phyloP scores from a whole-genome alignment of 2,329 filamentous ascomycete species.

The Ceratocystis cacaofunesta region DNA sequence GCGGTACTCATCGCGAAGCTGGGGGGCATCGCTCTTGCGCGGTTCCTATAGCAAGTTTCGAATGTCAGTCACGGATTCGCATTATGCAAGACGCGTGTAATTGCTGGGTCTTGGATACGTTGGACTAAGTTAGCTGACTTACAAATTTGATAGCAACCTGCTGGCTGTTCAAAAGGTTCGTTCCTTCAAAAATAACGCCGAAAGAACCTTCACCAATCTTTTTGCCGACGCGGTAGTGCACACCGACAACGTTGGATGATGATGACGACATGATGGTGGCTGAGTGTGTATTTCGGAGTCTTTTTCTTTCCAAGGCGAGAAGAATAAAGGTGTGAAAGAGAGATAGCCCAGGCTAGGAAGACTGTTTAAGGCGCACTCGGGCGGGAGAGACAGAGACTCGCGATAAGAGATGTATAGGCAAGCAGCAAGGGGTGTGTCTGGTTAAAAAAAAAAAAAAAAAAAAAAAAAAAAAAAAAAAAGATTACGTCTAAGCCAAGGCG shows the following conservation, averaged over 20 bases:
- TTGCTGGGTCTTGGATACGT: not conserved
- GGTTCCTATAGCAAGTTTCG: constrained; percentile 57
- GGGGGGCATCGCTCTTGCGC: constrained; percentile 93
- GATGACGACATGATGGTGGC: constrained; percentile 58
- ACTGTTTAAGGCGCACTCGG: not conserved
- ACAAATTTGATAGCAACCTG: constrained; percentile 99
- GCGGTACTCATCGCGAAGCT: constrained; percentile 93
- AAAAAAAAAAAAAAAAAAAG: no score
- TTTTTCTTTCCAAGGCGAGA: not conserved
- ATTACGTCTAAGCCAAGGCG: not conserved
- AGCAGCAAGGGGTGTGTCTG: not conserved
- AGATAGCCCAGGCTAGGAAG: not conserved
- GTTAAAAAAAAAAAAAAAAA: no score
- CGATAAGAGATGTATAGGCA: not conserved
- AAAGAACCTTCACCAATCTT: constrained; percentile 99
- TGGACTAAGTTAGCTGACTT: constrained; percentile 25
- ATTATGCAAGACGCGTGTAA: no score
- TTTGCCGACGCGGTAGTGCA: constrained; percentile 97
- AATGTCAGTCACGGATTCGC: not conserved
- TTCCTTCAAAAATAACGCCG: constrained; percentile 96
- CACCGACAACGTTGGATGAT: constrained; percentile 92
- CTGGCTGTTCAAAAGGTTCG: constrained; percentile 96
- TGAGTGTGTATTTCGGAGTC: not conserved
- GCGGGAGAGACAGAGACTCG: not conserved
- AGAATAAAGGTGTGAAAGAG: constrained; percentile 1